A percentile compares a stretch with the other conserved stretches of the same genome.
Conservation (phyloP, 2,329 filamentous ascomycete genomes). For the Verticillium dahliae region DNA sequence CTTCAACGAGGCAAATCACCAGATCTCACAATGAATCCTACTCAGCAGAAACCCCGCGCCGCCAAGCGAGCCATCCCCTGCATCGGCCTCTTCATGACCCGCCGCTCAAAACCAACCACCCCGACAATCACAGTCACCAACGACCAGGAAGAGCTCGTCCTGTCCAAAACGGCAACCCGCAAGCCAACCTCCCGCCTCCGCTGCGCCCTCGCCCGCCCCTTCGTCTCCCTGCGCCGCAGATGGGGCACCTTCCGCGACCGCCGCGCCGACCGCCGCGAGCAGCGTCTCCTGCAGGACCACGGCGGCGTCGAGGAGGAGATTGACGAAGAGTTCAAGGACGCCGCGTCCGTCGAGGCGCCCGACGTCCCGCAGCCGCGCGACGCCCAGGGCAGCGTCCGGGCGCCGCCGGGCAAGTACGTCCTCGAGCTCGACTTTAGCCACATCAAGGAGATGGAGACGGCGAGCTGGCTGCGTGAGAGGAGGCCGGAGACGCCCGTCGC, state of each 20-base stretch:
- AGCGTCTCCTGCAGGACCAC: not conserved
- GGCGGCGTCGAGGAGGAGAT: not conserved
- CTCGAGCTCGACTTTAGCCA: slow-evolving; percentile 1
- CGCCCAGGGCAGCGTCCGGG: not conserved
- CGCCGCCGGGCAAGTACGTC: not conserved
- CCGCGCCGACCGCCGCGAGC: not conserved
- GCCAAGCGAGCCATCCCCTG: not conserved
- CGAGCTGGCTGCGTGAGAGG: not conserved
- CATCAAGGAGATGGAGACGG: slow-evolving; percentile 1
- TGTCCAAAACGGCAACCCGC: not conserved
- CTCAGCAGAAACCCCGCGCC: not conserved
- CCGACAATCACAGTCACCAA: not conserved
- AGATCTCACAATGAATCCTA: not conserved
- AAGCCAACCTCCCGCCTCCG: not conserved
- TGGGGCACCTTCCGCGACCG: not conserved
- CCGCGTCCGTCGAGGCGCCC: slow-evolving; percentile 1
- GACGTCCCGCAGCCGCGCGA: not conserved
- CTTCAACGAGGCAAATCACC: not conserved
- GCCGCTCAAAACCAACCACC: not conserved
- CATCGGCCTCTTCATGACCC: not conserved
- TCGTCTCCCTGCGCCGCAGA: not conserved
- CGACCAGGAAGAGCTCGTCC: not conserved
- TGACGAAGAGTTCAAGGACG: slow-evolving; percentile 3
- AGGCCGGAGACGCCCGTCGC: not conserved
- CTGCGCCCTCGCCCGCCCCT: not conserved